These are phyloP conservation scores for Nannochloropsis gaditana DNA, from an alignment of 108 stramenopile genomes.

Conservation along the genomic window DNA sequence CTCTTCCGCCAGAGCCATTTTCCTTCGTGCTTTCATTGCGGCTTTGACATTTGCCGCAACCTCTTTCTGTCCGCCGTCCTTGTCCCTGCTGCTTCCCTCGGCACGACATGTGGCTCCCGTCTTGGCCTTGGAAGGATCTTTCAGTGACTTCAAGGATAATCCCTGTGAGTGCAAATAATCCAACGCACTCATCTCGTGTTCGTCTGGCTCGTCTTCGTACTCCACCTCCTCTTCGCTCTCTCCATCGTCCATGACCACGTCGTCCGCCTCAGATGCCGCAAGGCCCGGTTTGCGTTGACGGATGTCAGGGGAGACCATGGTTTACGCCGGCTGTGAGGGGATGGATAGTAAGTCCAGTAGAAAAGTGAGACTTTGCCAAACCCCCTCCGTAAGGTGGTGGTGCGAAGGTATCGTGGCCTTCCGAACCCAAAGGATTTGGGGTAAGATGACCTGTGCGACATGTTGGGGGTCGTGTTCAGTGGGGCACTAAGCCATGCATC, in stretches of 20 bases:
- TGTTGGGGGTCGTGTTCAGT: no score
- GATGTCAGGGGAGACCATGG: neutral
- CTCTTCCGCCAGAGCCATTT: neutral
- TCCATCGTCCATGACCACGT: neutral
- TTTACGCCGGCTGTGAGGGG: neutral
- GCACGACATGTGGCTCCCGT: neutral
- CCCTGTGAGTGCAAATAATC: constrained; percentile 14
- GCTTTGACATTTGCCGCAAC: neutral
- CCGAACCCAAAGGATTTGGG: no score
- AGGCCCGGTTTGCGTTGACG: neutral
- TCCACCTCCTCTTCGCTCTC: neutral
- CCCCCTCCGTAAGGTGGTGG: no score
- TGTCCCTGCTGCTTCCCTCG: neutral
- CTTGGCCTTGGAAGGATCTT: neutral
- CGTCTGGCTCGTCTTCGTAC: neutral
- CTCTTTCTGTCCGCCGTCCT: neutral
- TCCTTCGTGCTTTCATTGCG: neutral
- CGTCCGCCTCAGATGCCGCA: neutral
- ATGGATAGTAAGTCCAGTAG: neutral
- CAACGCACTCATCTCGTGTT: constrained; percentile 19
- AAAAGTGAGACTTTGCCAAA: neutral
- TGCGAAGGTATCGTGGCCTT: no score
- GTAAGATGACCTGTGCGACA: no score
- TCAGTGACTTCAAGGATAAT: neutral
- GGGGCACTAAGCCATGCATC: no score